Percentiles rank a stretch among this genome's conserved stretches.
Evolutionary conservation across 2,329 filamentous ascomycete genomes (phyloP).

Genomic region (Acrodontium crateriforme): DNA sequence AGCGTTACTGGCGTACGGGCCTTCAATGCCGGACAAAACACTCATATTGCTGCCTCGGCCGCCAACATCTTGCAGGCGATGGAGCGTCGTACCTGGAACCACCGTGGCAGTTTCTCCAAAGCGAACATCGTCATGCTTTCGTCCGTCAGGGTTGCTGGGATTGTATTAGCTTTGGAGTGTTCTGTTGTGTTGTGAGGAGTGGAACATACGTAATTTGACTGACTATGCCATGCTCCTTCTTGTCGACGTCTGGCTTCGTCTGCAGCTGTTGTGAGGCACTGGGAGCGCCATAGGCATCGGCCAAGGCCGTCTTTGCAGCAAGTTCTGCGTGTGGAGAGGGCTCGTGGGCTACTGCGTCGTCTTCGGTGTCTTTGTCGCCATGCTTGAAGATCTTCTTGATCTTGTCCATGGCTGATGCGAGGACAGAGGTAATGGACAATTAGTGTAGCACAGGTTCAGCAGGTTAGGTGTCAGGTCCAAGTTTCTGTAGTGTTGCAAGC

Average conservation of each 20-base stretch:
- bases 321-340: not conserved
- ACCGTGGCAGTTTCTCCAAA: conserved; percentile 5
- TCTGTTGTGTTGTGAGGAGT: not conserved
- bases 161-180: not conserved
- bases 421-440: no score
- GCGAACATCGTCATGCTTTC: conserved; percentile 8
- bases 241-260: conserved; percentile 3
- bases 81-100: conserved; percentile 1
- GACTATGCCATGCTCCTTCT: conserved; percentile 4
- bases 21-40: conserved; percentile 5
- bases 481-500: no score
- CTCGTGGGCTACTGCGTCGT: no score
- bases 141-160: conserved; percentile 6
- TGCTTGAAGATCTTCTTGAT: conserved; percentile 9
- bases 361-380: conserved; percentile 17
- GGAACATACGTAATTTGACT: conserved; percentile 10
- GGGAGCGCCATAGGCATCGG: conserved; percentile 1
- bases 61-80: conserved; percentile 1
- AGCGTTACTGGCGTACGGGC: conserved; percentile 6
- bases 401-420: conserved; percentile 8
- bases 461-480: no score
- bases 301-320: no score
- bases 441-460: not conserved
- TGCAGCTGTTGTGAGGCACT: conserved; percentile 3
- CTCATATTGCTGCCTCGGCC: conserved; percentile 4